phyloP scores from a whole-genome alignment of 1,284 basidiomycete genomes.

The Trichosporon coremiiforme region DNA sequence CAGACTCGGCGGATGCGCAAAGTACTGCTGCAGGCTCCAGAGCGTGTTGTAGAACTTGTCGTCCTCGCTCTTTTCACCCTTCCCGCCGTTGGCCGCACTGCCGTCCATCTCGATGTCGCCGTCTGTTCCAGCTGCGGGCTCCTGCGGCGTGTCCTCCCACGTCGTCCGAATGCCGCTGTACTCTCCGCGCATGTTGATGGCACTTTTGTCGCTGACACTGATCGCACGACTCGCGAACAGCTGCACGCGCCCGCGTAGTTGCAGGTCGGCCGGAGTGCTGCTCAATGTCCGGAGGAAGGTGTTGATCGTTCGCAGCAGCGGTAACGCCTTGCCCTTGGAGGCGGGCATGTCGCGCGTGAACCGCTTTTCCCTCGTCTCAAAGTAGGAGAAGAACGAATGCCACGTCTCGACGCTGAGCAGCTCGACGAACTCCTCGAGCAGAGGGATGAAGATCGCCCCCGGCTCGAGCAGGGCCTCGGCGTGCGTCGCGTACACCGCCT shows the following conservation, averaged over 20 bases:
- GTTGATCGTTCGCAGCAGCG: constrained; percentile 50
- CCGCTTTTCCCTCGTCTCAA: constrained; percentile 48
- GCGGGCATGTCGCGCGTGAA: constrained; percentile 53
- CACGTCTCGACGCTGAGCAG: constrained; percentile 47
- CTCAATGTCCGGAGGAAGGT: constrained; percentile 48
- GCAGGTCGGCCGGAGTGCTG: constrained; percentile 47
- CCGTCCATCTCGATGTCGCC: constrained; percentile 39
- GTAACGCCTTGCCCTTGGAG: constrained; percentile 51
- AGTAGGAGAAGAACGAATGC: constrained; percentile 47
- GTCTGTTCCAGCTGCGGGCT: constrained; percentile 23
- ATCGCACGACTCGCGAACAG: constrained; percentile 50
- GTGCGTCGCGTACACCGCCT: constrained; percentile 34
- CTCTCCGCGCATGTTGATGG: constrained; percentile 52
- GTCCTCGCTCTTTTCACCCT: constrained; percentile 24
- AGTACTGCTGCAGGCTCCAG: constrained; percentile 55
- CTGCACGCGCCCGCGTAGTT: constrained; percentile 49
- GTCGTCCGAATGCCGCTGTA: constrained; percentile 46
- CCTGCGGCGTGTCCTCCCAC: constrained; percentile 41
- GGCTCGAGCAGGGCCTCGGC: constrained; percentile 41
- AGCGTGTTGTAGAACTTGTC: constrained; percentile 52
- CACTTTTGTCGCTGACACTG: constrained; percentile 51
- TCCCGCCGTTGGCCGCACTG: neutral
- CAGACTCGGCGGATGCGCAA: constrained; percentile 50
- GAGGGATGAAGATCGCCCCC: constrained; percentile 49
- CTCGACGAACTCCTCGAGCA: constrained; percentile 52